A percentile compares a stretch with the other conserved stretches of the same genome.
phyloP scores from a whole-genome alignment of 2,329 filamentous ascomycete genomes.

The Fusarium citri region DNA sequence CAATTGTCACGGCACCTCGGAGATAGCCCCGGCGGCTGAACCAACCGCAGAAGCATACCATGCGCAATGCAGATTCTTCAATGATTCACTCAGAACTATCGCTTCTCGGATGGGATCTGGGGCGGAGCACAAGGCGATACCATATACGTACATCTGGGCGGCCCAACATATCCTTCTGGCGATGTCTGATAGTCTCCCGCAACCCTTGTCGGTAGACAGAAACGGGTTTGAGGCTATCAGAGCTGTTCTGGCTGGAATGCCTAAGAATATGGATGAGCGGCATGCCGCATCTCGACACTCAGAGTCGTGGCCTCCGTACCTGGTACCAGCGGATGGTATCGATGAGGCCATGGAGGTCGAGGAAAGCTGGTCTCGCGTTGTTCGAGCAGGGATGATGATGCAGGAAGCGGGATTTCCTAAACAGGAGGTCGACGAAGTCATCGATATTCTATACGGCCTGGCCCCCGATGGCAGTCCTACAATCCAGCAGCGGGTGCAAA shows the following conservation, averaged over 20 bases:
- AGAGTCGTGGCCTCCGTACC: constrained; percentile 71
- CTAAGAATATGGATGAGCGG: constrained; percentile 64
- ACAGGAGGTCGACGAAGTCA: constrained; percentile 58
- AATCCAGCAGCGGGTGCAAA: constrained; percentile 59
- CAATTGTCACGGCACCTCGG: not conserved
- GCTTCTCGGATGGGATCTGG: constrained; percentile 43
- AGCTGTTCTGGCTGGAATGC: constrained; percentile 63
- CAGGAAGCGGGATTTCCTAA: constrained; percentile 67
- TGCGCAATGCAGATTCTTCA: constrained; percentile 50
- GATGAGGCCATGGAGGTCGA: constrained; percentile 65
- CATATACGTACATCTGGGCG: constrained; percentile 61
- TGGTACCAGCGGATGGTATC: constrained; percentile 67
- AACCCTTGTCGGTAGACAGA: constrained; percentile 63
- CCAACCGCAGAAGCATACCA: constrained; percentile 41
- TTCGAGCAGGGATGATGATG: constrained; percentile 65
- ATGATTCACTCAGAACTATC: constrained; percentile 45
- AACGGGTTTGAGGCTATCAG: constrained; percentile 66
- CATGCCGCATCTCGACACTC: constrained; percentile 61
- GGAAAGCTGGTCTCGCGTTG: constrained; percentile 65
- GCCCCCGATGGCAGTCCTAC: constrained; percentile 64
- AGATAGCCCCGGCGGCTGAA: not conserved
- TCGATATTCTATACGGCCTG: constrained; percentile 66
- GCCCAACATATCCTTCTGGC: constrained; percentile 66
- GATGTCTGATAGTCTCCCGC: constrained; percentile 61
- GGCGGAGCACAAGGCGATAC: constrained; percentile 41